Evolutionary conservation across 495 filamentous ascomycete species (phyloP), one percentile per base, ranked within the genome.

Genomic region (Achaetomiella virescens): DNA sequence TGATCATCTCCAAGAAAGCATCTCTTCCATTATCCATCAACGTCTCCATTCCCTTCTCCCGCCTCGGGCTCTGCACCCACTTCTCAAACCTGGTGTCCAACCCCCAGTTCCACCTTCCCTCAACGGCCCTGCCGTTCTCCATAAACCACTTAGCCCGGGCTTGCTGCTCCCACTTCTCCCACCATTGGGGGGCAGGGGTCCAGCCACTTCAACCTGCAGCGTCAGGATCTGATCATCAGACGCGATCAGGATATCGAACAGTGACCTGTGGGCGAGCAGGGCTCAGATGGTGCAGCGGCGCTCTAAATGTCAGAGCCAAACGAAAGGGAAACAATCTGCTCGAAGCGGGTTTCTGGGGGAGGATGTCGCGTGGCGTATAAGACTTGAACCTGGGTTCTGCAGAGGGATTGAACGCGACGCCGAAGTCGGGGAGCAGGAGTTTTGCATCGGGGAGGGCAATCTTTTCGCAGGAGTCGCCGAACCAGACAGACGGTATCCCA

Each of bases 361-460:
- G 63, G 41, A 64, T 62, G 0, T 56, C 24, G 20, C 70, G 63
- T 10, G 69, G 71, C 14, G 65, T 68, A 45, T 58, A 64, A 44
- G 66, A 72, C 18, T 63, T 44, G 43, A 62, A 67, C 44, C 65
- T 59, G 11, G 11, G 36, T 57, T 71, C 61, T 50, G 64, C 33
- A 41, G 62, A 37, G 6, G 57, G 60, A 17, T 50, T 55, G 58
- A 73, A 76, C 1, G 74, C 63, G 44, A 69, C 63, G 12, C 73
- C 72, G 54, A 75, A 71, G 44, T 75, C 74, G 37, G 58, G 33
- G 51, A 77, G 66, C 15, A 75, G 7, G n/a, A 75, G 68, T 21
- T 55, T 63, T 9, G 69, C 47, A 17, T 68, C 63, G 20, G 43
- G 5, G 5, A 60, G 58, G 6, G 49, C 11, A 47, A 70, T 22